Evolutionary conservation across 208 protist genomes (phyloP).

Genomic region (Trypanosoma mega): DNA sequence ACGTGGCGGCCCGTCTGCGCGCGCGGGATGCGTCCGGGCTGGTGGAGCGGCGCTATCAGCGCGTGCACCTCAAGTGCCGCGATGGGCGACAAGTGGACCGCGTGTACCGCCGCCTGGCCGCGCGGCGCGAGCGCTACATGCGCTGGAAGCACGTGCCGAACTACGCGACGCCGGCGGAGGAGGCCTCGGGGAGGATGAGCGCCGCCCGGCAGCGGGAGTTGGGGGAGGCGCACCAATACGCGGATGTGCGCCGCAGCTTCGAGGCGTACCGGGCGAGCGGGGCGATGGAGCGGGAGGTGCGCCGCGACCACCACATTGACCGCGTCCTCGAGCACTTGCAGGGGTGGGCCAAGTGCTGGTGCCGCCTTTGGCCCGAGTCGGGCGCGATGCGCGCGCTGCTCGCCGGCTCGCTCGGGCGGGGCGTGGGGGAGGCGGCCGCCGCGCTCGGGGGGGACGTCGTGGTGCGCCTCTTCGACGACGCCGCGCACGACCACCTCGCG

Average conservation of each 20-base stretch:
- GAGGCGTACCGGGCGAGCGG: conserved; percentile 64
- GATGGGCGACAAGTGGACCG: conserved; percentile 58
- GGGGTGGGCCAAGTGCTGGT: conserved; percentile 69
- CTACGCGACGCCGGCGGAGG: conserved; percentile 43
- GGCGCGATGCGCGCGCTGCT: conserved; percentile 30
- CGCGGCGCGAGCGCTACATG: conserved; percentile 48
- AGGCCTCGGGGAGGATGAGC: conserved; percentile 35
- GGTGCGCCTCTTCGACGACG: conserved; percentile 70
- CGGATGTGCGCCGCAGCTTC: conserved; percentile 51
- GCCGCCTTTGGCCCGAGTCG: conserved; percentile 41
- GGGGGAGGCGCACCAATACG: conserved; percentile 41
- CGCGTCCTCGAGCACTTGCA: conserved; percentile 61
- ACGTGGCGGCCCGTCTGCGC: conserved; percentile 23
- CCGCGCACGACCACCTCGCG: conserved; percentile 38
- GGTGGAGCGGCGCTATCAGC: conserved; percentile 34
- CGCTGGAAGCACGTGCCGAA: conserved; percentile 34
- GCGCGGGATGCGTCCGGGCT: conserved; percentile 27
- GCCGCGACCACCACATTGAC: conserved; percentile 56
- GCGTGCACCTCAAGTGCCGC: conserved; percentile 45
- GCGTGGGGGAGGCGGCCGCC: conserved; percentile 59
- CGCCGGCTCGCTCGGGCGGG: conserved; percentile 32
- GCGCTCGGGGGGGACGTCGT: conserved; percentile 68
- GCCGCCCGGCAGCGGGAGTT: conserved; percentile 45
- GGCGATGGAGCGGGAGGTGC: conserved; percentile 58
- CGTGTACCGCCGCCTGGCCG: conserved; percentile 40